These are phyloP conservation scores for Mucor irregularis DNA, from an alignment of 371 early-diverging fungal genomes.

Conservation along the genomic window DNA sequence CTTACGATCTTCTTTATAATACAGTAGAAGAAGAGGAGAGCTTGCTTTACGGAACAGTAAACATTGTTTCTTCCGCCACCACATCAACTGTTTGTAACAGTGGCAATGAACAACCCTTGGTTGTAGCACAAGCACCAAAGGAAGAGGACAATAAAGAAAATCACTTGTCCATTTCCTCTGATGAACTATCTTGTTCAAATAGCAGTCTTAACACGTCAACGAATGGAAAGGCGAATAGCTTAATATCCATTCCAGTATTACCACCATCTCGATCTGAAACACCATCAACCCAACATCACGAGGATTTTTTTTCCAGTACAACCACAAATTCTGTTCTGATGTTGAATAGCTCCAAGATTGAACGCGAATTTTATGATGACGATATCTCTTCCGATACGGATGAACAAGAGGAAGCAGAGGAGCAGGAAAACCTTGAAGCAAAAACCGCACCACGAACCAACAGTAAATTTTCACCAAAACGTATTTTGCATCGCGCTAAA, in stretches of 20 bases:
- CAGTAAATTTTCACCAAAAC: slow-evolving; percentile 16
- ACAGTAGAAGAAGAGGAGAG: too few species aligned
- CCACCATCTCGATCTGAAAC: not conserved
- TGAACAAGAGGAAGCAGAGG: slow-evolving; percentile 1
- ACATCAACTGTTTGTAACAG: too few species aligned
- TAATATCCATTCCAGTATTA: not conserved
- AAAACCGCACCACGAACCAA: not conserved
- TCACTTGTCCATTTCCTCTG: not conserved
- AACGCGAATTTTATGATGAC: slow-evolving; percentile 10
- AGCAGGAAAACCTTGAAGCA: not conserved
- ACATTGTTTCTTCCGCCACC: too few species aligned
- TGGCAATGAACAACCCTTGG: too few species aligned
- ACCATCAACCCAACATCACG: too few species aligned
- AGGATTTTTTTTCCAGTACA: too few species aligned
- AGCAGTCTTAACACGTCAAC: not conserved
- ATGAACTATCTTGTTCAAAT: not conserved
- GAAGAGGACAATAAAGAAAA: not conserved
- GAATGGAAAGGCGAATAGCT: not conserved
- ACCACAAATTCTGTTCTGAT: too few species aligned
- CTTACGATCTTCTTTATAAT: too few species aligned
- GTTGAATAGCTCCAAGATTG: too few species aligned
- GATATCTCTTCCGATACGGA: not conserved
- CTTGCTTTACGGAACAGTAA: too few species aligned
- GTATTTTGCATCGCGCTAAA: slow-evolving; percentile 13
- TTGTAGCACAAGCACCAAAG: not conserved